Conservation (phyloP, 202 grass and related monocot species). For the Cymbopogon flexuosus region DNA sequence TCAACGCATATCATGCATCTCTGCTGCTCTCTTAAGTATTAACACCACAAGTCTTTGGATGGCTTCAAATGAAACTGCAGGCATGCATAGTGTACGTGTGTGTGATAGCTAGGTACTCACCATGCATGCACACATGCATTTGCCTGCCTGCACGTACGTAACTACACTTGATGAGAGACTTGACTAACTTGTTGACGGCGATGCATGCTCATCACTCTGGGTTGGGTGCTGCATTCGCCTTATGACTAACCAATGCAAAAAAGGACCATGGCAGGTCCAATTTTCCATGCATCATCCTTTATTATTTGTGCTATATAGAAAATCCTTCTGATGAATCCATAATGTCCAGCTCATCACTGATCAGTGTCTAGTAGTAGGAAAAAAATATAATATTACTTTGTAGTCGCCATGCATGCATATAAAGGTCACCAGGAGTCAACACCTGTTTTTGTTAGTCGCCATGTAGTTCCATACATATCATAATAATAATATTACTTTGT, state of each 20-base stretch:
- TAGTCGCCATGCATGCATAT: constrained; percentile 11
- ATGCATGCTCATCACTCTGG: constrained; percentile 17
- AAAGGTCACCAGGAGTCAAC: constrained; percentile 19
- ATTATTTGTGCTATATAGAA: not conserved
- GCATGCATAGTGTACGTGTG: not conserved
- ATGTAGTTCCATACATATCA: not conserved
- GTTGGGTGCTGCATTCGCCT: constrained; percentile 31
- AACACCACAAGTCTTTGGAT: not conserved
- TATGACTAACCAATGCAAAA: constrained; percentile 5
- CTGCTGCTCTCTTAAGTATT: not conserved
- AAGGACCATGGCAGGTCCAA: constrained; percentile 19
- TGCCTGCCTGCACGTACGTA: not conserved
- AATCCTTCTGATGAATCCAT: not conserved
- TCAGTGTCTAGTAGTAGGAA: not conserved
- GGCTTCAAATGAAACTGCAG: not conserved
- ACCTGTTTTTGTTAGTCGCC: not conserved
- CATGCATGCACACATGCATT: not conserved
- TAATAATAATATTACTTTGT: not conserved
- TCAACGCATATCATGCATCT: constrained; percentile 19
- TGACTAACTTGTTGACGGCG: constrained; percentile 5
- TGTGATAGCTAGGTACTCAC: not conserved
- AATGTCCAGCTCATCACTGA: not conserved
- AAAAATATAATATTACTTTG: not conserved
- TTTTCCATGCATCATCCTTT: constrained; percentile 6
- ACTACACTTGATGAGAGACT: not conserved